Evolutionary conservation across 805 yeast species (phyloP), one percentile per base, ranked within the genome.

Genomic region (Kluyveromyces dobzhanskii): DNA sequence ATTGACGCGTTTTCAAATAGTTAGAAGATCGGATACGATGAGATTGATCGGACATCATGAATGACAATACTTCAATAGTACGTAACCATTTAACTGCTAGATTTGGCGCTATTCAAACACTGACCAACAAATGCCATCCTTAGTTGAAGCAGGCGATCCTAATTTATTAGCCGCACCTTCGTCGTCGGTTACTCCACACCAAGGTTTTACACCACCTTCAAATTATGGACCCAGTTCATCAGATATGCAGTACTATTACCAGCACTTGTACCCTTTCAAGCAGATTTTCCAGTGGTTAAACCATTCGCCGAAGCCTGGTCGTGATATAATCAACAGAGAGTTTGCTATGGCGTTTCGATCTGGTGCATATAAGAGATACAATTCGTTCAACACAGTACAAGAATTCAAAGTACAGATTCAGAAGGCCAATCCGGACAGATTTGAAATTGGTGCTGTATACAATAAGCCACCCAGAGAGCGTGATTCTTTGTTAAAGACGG

Each of bases 381-480:
- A 81, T 53, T 83, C 96, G 1, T 92, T 72, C 50, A 62, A 64
- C 1, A 65, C 73, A 3, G 69, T 67, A 17, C 83, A 76, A 31
- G 94, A 84, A 34, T 85, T 92, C 63, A 85, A 83, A 53, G 65
- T 71, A n/a, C 76, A 84, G 10, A 90, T 88, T 3, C 70, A 80
- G 16, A 70, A 65, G 35, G 73, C 85, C 12, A 76, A 78, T 43
- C 98, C 98, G 1, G 78, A 83, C 26, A 79, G 98, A 59, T 92
- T 92, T 56, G 98, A 92, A 63, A 74, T 92, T 36, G 98, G 98
- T 24, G 95, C 97, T 0, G 80, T 87, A 3, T 92, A 87, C 56
- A 71, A 85, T 1, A 78, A 82, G 12, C 85, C 85, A 45, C 98
- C 97, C n/a, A 77, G 76, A 41, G 85, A 86, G 43, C 71, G 95